Evolutionary conservation across 352 stramenopile genomes (phyloP), one percentile per base, ranked within the genome.

Genomic region (Phytopythium boreale): DNA sequence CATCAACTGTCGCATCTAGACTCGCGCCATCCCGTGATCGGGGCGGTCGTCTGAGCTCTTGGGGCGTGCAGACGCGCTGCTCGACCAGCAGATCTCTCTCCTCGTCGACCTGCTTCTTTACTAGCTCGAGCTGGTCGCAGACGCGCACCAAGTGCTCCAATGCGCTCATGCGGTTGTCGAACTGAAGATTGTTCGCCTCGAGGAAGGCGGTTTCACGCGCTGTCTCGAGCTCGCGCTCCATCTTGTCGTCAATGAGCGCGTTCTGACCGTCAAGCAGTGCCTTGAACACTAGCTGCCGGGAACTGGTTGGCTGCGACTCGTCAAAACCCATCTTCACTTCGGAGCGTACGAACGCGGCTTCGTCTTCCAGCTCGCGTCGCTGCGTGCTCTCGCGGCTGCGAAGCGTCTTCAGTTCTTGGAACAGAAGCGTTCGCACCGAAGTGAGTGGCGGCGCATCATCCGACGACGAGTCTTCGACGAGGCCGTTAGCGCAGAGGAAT

Each of bases 221-320:
- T 2, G 71, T 17, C 20, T 69, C 60, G 9, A 86, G 51, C 41
- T 90, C 76, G 0, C 78, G 69, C 64, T 86, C 67, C 68, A 87
- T 72, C 55, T 84, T 85, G 52, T 88, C 82, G 17, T 90, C 82
- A 8, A 87, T 84, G 36, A 89, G 58, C 11, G 67, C 61, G 47
- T 74, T 75, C 37, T 87, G 82, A 0, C 68, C 69, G 5, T 72
- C 66, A 2, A 90, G 62, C 26, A 90, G 76, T 37, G 67, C 75
- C 49, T 72, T 56, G 31, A 82, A 88, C 5, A 87, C 67, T 1
- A 24, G 53, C 36, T 79, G n/a, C 1, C 82, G 74, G 1, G 80
- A 82, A 1, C n/a, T 14, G 2, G 55, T 5, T 2, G 65, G 29
- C 1, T 64, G 26, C 0, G 9, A 43, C 9, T 29, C 31, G 26